phyloP scores from a whole-genome alignment of 108 stramenopile species.

The Cylindrotheca closterium region DNA sequence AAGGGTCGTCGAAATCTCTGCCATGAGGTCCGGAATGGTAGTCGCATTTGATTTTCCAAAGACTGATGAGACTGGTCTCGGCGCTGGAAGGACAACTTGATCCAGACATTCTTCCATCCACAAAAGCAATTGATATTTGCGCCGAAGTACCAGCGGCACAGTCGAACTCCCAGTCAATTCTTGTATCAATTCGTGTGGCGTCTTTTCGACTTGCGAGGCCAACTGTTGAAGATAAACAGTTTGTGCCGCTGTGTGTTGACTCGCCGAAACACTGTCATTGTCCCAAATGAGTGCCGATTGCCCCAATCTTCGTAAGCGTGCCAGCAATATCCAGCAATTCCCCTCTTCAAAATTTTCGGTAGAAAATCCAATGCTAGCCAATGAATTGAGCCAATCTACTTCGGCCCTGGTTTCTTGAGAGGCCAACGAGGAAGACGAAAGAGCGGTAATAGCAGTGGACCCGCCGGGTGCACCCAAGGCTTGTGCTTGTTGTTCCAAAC shows the following conservation, averaged over 20 bases:
- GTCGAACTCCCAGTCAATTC: slow-evolving; percentile 1
- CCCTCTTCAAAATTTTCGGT: slow-evolving; percentile 36
- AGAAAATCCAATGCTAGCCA: slow-evolving; percentile 2
- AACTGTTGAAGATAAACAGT: slow-evolving; percentile 21
- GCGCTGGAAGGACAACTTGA: slow-evolving; percentile 16
- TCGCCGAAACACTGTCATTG: slow-evolving; percentile 34
- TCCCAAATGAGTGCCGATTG: slow-evolving; percentile 52
- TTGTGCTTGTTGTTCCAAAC: slow-evolving; percentile 25
- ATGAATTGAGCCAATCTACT: slow-evolving; percentile 41
- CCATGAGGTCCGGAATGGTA: slow-evolving; percentile 8
- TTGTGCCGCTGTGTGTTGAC: slow-evolving; percentile 6
- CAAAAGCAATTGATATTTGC: slow-evolving; percentile 44
- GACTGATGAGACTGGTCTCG: background rate
- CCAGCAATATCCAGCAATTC: slow-evolving; percentile 64
- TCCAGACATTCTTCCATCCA: slow-evolving; percentile 67
- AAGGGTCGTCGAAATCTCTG: slow-evolving; percentile 8
- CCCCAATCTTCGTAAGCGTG: slow-evolving; percentile 44
- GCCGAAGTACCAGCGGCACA: slow-evolving; percentile 29
- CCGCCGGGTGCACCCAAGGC: slow-evolving; percentile 9
- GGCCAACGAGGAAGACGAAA: slow-evolving; percentile 15
- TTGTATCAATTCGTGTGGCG: slow-evolving; percentile 46
- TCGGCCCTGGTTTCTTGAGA: slow-evolving; percentile 40
- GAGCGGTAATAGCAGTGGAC: background rate
- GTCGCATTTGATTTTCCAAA: slow-evolving; percentile 13
- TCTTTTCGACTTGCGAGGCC: slow-evolving; percentile 16